A percentile compares a stretch with the other conserved stretches of the same genome.
These are phyloP conservation scores for Fusarium sublunatum DNA, from an alignment of 2,329 filamentous ascomycete species.

Conservation along the genomic window DNA sequence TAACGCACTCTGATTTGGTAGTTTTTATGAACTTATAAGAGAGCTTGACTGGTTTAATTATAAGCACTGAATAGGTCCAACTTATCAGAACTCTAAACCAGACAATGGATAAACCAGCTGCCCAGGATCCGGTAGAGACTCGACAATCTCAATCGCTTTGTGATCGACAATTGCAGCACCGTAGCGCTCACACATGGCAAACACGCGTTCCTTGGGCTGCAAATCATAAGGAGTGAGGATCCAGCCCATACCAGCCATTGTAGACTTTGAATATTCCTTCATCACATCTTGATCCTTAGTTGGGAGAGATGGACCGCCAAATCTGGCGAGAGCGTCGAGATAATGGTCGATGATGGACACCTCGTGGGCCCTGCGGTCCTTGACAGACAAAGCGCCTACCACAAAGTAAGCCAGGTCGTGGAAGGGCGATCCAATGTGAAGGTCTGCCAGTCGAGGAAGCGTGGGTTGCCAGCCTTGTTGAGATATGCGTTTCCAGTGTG, in stretches of 20 bases:
- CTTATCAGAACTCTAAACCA: neutral
- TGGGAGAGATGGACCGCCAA: slow-evolving; percentile 2
- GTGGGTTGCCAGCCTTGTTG: neutral
- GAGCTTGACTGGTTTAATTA: too few species aligned
- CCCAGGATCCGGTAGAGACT: neutral
- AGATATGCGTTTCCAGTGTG: slow-evolving; percentile 29
- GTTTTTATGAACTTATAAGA: neutral
- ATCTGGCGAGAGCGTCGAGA: neutral
- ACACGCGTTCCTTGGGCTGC: slow-evolving; percentile 7
- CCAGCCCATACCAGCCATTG: slow-evolving; percentile 16
- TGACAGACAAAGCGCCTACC: slow-evolving; percentile 7
- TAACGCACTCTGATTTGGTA: too few species aligned
- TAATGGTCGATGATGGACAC: slow-evolving; percentile 3
- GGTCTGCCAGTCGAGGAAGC: slow-evolving; percentile 29
- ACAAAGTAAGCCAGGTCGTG: slow-evolving; percentile 30
- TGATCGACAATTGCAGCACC: slow-evolving; percentile 11
- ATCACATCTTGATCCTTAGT: neutral
- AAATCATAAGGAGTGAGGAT: slow-evolving; percentile 9
- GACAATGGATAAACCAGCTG: neutral
- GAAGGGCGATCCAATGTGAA: slow-evolving; percentile 22
- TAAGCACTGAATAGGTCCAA: neutral
- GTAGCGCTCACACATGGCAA: slow-evolving; percentile 21
- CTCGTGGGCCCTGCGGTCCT: slow-evolving; percentile 3
- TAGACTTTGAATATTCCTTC: slow-evolving; percentile 8
- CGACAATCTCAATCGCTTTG: slow-evolving; percentile 8